Evolutionary conservation across 192 early-diverging fungal genomes (phyloP).

Genomic region (Umbelopsis ramanniana): DNA sequence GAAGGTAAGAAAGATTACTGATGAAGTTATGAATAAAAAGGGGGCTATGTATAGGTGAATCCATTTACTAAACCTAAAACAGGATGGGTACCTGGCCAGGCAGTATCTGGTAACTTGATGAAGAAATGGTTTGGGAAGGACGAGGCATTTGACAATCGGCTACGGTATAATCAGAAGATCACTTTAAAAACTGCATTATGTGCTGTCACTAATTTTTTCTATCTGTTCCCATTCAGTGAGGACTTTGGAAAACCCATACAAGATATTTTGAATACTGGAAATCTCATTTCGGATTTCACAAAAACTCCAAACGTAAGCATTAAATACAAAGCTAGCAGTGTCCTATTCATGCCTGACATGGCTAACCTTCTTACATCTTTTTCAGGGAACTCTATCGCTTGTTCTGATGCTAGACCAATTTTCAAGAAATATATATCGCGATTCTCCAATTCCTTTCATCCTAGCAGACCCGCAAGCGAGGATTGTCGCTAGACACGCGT

Average conservation of each 20-base stretch:
- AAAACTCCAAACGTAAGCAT: constrained; percentile 13
- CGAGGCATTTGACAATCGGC: constrained; percentile 16
- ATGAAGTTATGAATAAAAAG: neutral
- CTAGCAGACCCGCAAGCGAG: constrained; percentile 21
- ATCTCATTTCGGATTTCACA: constrained; percentile 7
- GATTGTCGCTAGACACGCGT: neutral
- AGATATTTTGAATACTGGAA: constrained; percentile 21
- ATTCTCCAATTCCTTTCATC: constrained; percentile 14
- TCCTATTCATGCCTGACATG: neutral
- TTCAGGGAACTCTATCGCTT: constrained; percentile 19
- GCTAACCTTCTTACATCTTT: neutral
- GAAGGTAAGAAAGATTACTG: neutral
- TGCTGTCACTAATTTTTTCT: neutral
- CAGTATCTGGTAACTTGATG: constrained; percentile 4
- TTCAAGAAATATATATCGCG: constrained; percentile 20
- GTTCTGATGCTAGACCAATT: constrained; percentile 23
- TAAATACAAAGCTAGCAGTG: neutral
- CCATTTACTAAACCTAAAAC: neutral
- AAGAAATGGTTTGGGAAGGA: constrained; percentile 17
- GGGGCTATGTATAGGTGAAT: neutral
- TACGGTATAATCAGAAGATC: neutral
- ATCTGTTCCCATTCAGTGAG: neutral
- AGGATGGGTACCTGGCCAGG: constrained; percentile 18
- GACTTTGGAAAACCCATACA: constrained; percentile 25
- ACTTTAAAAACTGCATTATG: neutral